Evolutionary conservation across 2,329 filamentous ascomycete species (phyloP).

Genomic region (Talaromyces islandicus): DNA sequence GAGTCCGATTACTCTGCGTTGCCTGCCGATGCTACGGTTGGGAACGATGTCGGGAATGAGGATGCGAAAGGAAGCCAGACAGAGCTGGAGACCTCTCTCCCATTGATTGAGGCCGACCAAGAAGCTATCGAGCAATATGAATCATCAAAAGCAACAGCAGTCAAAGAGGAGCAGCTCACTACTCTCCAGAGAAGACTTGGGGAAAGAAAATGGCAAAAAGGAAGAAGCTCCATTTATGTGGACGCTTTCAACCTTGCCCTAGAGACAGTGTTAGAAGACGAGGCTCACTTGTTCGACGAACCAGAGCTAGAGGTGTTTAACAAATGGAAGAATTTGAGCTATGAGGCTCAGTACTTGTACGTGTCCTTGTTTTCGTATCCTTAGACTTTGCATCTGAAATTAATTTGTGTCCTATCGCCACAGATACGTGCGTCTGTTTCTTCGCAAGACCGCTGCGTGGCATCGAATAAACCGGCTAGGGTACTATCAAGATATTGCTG

Average conservation of each 20-base stretch:
- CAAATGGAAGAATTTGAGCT: conserved; percentile 66
- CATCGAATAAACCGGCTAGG: conserved; percentile 72
- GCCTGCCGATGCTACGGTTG: conserved; percentile 29
- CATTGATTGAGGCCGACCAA: conserved; percentile 59
- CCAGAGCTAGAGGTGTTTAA: conserved; percentile 72
- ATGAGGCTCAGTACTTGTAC: conserved; percentile 87
- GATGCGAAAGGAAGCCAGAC: conserved; percentile 45
- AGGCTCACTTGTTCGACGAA: conserved; percentile 78
- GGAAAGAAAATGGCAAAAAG: conserved; percentile 62
- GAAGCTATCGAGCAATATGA: conserved; percentile 78
- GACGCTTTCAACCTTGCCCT: conserved; percentile 94
- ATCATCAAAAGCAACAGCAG: conserved; percentile 53
- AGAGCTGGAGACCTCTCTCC: conserved; percentile 66
- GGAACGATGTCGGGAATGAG: conserved; percentile 25
- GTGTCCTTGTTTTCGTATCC: conserved; percentile 23
- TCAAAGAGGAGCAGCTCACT: conserved; percentile 33
- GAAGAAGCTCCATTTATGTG: conserved; percentile 86
- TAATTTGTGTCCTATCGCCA: conserved; percentile 8
- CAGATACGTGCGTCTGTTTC: conserved; percentile 85
- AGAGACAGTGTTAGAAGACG: conserved; percentile 82
- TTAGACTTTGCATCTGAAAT: neutral
- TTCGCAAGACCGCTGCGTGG: conserved; percentile 88
- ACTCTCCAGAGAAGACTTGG: conserved; percentile 47
- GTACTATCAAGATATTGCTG: conserved; percentile 76
- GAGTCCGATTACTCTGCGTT: conserved; percentile 14